Conservation (phyloP, 352 stramenopile species). For the Globisporangium splendens region DNA sequence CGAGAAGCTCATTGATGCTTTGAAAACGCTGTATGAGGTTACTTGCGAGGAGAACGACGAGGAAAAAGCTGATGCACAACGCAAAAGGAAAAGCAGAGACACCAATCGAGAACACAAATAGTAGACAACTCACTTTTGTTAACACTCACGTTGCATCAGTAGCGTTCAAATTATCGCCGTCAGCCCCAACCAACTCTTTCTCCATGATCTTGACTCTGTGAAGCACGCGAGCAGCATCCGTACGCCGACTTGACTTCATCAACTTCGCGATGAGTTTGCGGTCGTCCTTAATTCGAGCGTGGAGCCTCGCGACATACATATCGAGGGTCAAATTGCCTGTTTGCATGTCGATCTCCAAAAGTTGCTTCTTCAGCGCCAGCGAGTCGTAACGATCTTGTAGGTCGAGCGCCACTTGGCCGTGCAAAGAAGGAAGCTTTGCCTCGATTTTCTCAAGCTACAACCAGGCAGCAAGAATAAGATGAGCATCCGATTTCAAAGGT, state of each 20-base stretch:
- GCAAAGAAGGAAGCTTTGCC: slow-evolving; percentile 38
- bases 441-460: slow-evolving; percentile 64
- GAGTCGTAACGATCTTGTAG: slow-evolving; percentile 60
- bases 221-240: slow-evolving; percentile 65
- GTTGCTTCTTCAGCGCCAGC: slow-evolving; percentile 71
- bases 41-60: slow-evolving; percentile 13
- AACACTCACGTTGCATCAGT: not conserved
- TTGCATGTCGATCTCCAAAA: slow-evolving; percentile 83
- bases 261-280: slow-evolving; percentile 41
- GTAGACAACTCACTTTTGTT: slow-evolving; percentile 6
- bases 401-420: slow-evolving; percentile 29
- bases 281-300: slow-evolving; percentile 48
- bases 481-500: not conserved
- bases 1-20: slow-evolving; percentile 26
- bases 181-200: slow-evolving; percentile 55
- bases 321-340: slow-evolving; percentile 72
- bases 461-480: not conserved
- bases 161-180: slow-evolving; percentile 15
- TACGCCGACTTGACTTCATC: slow-evolving; percentile 34
- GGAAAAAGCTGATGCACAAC: not conserved
- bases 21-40: slow-evolving; percentile 25
- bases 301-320: slow-evolving; percentile 56
- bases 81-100: not conserved
- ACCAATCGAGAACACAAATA: not conserved
- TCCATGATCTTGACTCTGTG: slow-evolving; percentile 78